phyloP scores from a whole-genome alignment of 331 rosid genomes.

The Quercus lobata region DNA sequence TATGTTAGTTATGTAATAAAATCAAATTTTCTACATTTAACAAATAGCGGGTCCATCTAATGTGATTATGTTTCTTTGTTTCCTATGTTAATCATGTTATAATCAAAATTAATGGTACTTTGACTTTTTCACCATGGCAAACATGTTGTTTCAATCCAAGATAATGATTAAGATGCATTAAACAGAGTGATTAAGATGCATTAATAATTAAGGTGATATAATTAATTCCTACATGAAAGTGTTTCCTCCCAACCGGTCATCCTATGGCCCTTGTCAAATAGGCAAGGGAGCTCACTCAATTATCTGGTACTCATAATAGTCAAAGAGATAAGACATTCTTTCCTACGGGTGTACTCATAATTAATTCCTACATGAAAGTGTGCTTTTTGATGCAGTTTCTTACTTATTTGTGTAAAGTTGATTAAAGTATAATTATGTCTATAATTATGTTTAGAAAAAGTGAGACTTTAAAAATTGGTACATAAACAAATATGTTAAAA shows the following conservation, averaged over 20 bases:
- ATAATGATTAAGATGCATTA: background rate
- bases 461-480: too few species aligned
- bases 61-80: slow-evolving; percentile 30
- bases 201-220: background rate
- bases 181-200: background rate
- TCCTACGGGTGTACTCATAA: too few species aligned
- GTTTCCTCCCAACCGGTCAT: background rate
- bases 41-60: slow-evolving; percentile 13
- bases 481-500: too few species aligned
- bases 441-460: too few species aligned
- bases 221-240: background rate
- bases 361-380: too few species aligned
- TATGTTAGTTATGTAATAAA: background rate
- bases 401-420: too few species aligned
- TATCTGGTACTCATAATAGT: too few species aligned
- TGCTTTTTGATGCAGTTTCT: too few species aligned
- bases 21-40: background rate
- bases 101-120: background rate
- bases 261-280: too few species aligned
- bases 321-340: too few species aligned
- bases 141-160: background rate
- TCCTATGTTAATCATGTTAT: slow-evolving; percentile 19
- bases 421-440: too few species aligned
- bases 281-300: too few species aligned
- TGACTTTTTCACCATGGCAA: slow-evolving; percentile 10